phyloP scores from a whole-genome alignment of 768 basidiomycete genomes.

The Terana coerulea region DNA sequence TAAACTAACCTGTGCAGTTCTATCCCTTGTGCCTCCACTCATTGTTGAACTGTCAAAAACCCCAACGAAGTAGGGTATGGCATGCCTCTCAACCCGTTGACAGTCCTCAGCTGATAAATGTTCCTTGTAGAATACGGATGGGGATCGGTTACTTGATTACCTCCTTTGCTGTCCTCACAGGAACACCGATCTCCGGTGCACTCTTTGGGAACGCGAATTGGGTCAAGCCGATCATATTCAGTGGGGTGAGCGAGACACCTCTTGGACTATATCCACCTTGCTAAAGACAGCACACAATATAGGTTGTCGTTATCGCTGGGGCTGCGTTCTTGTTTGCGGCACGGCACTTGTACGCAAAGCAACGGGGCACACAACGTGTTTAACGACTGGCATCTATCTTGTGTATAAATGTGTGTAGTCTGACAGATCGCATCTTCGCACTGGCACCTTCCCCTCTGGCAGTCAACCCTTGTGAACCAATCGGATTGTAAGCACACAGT shows the following conservation, averaged over 20 bases:
- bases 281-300: not conserved
- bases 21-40: conserved; percentile 36
- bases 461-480: too few species aligned
- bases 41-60: conserved; percentile 36
- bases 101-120: not conserved
- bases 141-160: conserved; percentile 42
- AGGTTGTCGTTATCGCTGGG: conserved; percentile 3
- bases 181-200: conserved; percentile 46
- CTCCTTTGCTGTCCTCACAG: conserved; percentile 43
- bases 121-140: conserved; percentile 36
- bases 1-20: conserved; percentile 22
- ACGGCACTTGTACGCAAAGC: not conserved
- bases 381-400: too few species aligned
- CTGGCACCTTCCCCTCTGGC: too few species aligned
- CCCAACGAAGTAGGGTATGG: conserved; percentile 37
- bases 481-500: too few species aligned
- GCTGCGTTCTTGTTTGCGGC: not conserved
- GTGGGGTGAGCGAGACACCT: conserved; percentile 6
- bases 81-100: not conserved
- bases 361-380: not conserved
- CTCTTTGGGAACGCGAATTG: conserved; percentile 29
- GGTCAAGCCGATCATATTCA: conserved; percentile 21
- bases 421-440: too few species aligned
- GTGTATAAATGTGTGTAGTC: too few species aligned
- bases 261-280: not conserved